Percentiles rank a stretch among this genome's conserved stretches.
phyloP scores from a whole-genome alignment of 2,329 filamentous ascomycete species.

The Cryphonectria nitschkei region DNA sequence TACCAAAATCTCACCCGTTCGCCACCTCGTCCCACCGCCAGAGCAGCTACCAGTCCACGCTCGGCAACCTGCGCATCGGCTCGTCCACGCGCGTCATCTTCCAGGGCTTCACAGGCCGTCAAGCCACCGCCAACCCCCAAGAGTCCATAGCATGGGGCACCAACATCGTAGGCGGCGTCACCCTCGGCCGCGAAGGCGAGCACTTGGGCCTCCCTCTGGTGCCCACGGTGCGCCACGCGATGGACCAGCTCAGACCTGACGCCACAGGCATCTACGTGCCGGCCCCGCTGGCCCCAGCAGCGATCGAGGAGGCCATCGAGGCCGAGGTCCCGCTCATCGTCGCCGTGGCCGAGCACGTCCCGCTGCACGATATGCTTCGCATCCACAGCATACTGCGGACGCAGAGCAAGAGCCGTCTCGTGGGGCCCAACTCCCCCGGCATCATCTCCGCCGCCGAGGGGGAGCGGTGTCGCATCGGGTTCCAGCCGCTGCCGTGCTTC shows the following conservation, averaged over 20 bases:
- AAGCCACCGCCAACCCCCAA: constrained; percentile 75
- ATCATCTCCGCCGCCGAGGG: constrained; percentile 78
- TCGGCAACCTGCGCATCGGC: constrained; percentile 24
- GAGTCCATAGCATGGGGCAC: constrained; percentile 80
- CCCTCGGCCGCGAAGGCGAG: constrained; percentile 69
- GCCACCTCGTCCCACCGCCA: constrained; percentile 11
- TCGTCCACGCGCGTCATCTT: constrained; percentile 29
- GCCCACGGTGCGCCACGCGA: constrained; percentile 68
- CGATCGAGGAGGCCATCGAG: constrained; percentile 80
- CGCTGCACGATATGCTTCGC: constrained; percentile 76
- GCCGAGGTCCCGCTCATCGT: constrained; percentile 79
- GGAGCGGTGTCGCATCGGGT: constrained; percentile 67
- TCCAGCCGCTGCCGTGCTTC: constrained; percentile 77
- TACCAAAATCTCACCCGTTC: constrained; percentile 9
- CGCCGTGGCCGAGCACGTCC: constrained; percentile 79
- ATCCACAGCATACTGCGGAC: constrained; percentile 70
- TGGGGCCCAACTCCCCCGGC: constrained; percentile 81
- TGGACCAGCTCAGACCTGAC: constrained; percentile 72
- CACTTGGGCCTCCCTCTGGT: constrained; percentile 75
- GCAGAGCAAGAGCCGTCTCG: constrained; percentile 71
- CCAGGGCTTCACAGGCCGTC: constrained; percentile 33
- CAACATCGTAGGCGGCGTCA: constrained; percentile 78
- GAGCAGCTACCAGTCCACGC: constrained; percentile 17
- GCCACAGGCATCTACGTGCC: constrained; percentile 81
- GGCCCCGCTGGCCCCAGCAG: constrained; percentile 70